Conservation (phyloP, 176 grass and related monocot genomes). For the Aegilops bicornis region DNA sequence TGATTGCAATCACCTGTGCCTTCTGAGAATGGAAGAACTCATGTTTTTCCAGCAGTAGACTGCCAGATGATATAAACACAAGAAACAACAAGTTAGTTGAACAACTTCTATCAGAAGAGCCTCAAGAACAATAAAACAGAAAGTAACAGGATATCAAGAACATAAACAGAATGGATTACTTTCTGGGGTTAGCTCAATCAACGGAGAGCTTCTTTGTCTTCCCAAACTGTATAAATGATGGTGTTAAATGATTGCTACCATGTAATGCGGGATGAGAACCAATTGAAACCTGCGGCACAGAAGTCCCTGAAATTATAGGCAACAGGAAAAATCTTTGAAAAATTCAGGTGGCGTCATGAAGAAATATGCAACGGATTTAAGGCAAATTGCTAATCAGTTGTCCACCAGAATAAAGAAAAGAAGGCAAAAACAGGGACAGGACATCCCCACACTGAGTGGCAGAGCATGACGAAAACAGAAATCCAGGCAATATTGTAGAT, state of each 20-base stretch:
- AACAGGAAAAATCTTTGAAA: constrained; percentile 23
- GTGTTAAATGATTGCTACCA: constrained; percentile 46
- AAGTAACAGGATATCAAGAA: constrained; percentile 6
- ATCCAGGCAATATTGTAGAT: not conserved
- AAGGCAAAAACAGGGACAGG: not conserved
- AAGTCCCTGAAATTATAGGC: constrained; percentile 5
- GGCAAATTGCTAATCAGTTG: not conserved
- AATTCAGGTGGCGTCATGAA: not conserved
- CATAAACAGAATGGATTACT: constrained; percentile 42
- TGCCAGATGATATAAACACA: constrained; percentile 48
- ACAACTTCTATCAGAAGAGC: not conserved
- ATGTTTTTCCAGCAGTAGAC: constrained; percentile 62
- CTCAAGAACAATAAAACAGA: not conserved
- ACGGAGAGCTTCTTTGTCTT: constrained; percentile 65
- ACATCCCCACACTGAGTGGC: not conserved
- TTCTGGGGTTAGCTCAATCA: constrained; percentile 62
- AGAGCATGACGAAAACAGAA: not conserved
- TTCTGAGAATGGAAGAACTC: constrained; percentile 88
- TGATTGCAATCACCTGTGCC: constrained; percentile 56
- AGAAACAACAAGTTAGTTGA: constrained; percentile 8
- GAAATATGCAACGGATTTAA: not conserved
- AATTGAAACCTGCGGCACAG: constrained; percentile 40
- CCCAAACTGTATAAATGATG: constrained; percentile 64
- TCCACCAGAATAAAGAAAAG: not conserved
- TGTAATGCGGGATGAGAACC: constrained; percentile 41